Evolutionary conservation across 1,284 basidiomycete genomes (phyloP).

Genomic region (Apiotrichum porosum): DNA sequence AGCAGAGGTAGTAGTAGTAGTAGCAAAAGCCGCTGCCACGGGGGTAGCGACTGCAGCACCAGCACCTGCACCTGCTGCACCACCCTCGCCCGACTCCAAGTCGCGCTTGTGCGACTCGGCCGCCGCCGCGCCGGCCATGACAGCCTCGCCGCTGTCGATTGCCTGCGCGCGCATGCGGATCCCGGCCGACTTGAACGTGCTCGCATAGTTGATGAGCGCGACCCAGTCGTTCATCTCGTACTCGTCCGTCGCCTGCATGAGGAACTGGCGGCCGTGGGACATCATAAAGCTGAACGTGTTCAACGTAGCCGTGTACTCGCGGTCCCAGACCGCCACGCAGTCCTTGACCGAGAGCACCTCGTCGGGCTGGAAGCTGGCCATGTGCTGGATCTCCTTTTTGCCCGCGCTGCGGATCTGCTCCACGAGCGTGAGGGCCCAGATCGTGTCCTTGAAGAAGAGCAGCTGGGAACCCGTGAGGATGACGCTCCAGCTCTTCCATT

Average conservation of each 20-base stretch:
- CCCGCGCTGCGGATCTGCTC: constrained; percentile 51
- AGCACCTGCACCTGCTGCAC: not conserved
- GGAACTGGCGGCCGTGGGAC: constrained; percentile 64
- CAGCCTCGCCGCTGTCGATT: constrained; percentile 65
- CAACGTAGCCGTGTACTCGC: constrained; percentile 66
- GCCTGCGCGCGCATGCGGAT: constrained; percentile 72
- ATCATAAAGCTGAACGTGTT: constrained; percentile 75
- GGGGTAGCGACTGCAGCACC: not conserved
- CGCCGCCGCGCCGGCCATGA: constrained; percentile 73
- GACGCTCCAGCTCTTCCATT: constrained; percentile 84
- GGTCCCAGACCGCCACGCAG: constrained; percentile 73
- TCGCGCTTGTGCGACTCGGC: constrained; percentile 63
- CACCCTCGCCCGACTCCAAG: constrained; percentile 3
- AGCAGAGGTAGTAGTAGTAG: not conserved
- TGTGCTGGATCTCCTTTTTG: constrained; percentile 42
- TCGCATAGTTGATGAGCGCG: constrained; percentile 87
- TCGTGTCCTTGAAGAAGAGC: constrained; percentile 81
- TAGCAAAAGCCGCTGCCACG: not conserved
- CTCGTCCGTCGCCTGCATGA: constrained; percentile 70
- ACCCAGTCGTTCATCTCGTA: constrained; percentile 88
- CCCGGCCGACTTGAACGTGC: constrained; percentile 81
- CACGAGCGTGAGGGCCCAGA: constrained; percentile 61
- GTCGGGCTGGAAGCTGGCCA: constrained; percentile 72
- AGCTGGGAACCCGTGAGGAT: constrained; percentile 86
- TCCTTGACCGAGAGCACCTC: constrained; percentile 76